phyloP scores from a whole-genome alignment of 2,329 filamentous ascomycete genomes.

The Fusarium nelsonii region DNA sequence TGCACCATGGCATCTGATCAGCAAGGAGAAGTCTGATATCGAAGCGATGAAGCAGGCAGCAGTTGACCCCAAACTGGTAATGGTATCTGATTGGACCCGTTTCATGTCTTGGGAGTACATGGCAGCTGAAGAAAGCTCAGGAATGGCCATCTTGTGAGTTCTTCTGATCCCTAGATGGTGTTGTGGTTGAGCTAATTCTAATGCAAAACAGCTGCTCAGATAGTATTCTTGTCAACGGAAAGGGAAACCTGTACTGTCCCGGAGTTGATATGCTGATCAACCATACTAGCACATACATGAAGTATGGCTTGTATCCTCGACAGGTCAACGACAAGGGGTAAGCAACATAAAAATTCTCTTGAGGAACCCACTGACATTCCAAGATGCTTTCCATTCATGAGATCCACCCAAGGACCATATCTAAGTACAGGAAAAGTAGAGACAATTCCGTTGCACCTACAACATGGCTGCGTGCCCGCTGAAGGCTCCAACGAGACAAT shows the following conservation, averaged over 20 bases:
- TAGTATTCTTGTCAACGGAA: conserved; percentile 10
- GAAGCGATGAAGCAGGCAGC: background rate
- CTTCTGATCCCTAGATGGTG: fast-evolving
- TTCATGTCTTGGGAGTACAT: conserved; percentile 19
- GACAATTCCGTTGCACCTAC: conserved; percentile 4
- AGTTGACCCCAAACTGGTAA: background rate
- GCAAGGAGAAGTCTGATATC: background rate
- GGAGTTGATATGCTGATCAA: conserved; percentile 12
- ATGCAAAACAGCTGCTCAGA: background rate
- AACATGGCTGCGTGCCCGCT: conserved; percentile 5
- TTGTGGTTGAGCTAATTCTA: background rate
- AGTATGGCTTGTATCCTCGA: conserved; percentile 11
- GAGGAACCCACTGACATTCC: background rate
- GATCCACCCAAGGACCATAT: conserved; percentile 8
- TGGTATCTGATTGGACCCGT: conserved; percentile 14
- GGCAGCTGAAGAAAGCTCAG: conserved; percentile 8
- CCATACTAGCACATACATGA: conserved; percentile 15
- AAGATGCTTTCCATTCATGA: conserved; percentile 15
- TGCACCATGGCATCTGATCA: conserved; percentile 12
- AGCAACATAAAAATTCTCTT: background rate
- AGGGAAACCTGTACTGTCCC: conserved; percentile 13
- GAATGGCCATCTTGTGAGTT: conserved; percentile 16
- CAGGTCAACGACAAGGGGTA: conserved; percentile 15
- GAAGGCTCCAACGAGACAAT: conserved; percentile 6
- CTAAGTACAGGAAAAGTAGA: background rate